Evolutionary conservation across 2,329 filamentous ascomycete genomes (phyloP).

Genomic region (Colletotrichum tropicicola): DNA sequence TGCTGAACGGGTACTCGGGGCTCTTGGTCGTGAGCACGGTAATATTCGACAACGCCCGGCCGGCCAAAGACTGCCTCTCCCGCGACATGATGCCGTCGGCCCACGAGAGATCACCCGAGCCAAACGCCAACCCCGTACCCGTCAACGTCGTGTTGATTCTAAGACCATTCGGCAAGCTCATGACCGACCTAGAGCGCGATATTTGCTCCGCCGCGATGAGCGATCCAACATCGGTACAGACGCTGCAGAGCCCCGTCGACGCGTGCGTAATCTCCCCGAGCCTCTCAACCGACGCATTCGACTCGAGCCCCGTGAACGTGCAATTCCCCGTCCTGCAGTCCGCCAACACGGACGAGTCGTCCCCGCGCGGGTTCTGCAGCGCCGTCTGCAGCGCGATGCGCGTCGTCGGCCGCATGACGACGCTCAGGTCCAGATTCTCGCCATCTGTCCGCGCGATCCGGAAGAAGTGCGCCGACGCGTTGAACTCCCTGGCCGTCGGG

Average conservation of each 20-base stretch:
- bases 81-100: not conserved
- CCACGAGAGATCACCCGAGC: not conserved
- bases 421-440: too few relatives aligned
- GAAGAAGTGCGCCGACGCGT: not conserved
- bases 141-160: not conserved
- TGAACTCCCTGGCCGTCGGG: not conserved
- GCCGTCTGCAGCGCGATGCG: not conserved
- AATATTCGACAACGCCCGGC: not conserved
- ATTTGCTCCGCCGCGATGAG: not conserved
- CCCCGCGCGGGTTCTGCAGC: not conserved
- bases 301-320: not conserved
- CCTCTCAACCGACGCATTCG: not conserved
- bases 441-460: too few relatives aligned
- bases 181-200: not conserved
- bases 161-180: not conserved
- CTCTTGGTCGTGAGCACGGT: not conserved
- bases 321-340: not conserved
- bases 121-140: not conserved
- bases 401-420: not conserved
- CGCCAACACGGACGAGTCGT: not conserved
- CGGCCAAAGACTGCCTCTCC: rapidly evolving
- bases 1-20: too few relatives aligned
- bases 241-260: not conserved
- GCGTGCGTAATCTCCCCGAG: not conserved
- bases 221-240: not conserved